Evolutionary conservation across 306 rosid genomes (phyloP), one percentile per base, ranked within the genome.

Genomic region (Trifolium fragiferum): DNA sequence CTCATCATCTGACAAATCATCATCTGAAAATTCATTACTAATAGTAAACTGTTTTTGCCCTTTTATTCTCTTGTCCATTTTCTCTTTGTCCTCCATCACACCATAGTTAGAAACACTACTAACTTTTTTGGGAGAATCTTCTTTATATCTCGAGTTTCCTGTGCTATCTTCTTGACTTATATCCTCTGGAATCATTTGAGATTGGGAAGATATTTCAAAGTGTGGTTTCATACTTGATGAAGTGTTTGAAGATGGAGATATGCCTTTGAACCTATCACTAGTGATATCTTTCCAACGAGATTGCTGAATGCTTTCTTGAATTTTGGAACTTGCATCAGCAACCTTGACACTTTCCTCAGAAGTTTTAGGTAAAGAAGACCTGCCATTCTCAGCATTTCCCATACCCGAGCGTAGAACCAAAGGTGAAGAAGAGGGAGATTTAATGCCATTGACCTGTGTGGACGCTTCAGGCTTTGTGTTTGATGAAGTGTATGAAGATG

Each of bases 281-380:
- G 2, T 73, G 68, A 64, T 70, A 57, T 68, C 78, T 25, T 30
- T 55, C 46, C 10, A 61, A 9, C 4, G 9, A 11, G 72, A 66
- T 60, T 72, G 66, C 75, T 74, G 83, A 70, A 38, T 73, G 57
- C 47, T 78, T 80, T 86, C 85, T 77, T 66, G 80, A 78, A 73
- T 44, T 82, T 70, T 71, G 69, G 14, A n/a, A 78, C 78, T 82
- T 50, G 58, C 70, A 44, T 67, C 78, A 69, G 77, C 60, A 69
- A 25, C 64, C 78, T 77, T 64, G 82, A 65, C 35, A 40, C 66
- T 79, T 73, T 76, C 81, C 81, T 70, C 61, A 11, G 74, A 79
- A 76, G 35, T 21, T 55, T 63, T 68, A 73, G 81, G 73, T 25
- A 25, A 77, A 49, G 78, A 76, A 73, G 46, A n/a, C 19, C 44